phyloP scores from a whole-genome alignment of 495 filamentous ascomycete genomes.

The Penicillium taxi region DNA sequence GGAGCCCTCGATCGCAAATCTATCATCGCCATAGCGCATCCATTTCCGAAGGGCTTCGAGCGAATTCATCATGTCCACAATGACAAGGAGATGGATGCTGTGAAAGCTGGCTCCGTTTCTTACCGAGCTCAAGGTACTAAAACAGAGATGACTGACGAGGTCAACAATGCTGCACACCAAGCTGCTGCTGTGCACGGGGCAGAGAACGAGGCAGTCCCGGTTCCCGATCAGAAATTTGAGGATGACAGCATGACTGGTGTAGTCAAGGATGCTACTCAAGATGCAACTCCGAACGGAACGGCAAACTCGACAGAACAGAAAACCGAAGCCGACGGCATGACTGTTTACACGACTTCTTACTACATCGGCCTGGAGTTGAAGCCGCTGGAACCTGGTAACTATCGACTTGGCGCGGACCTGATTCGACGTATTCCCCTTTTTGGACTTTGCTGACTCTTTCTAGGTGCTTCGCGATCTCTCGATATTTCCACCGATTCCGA shows the following conservation, averaged over 20 bases:
- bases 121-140: constrained; percentile 56
- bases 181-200: constrained; percentile 42
- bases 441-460: constrained; percentile 2
- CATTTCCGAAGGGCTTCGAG: constrained; percentile 89
- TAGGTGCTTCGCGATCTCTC: constrained; percentile 46
- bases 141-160: constrained; percentile 51
- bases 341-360: constrained; percentile 76
- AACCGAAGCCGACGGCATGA: constrained; percentile 22
- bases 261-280: too few species aligned
- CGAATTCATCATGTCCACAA: constrained; percentile 64
- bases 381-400: constrained; percentile 26
- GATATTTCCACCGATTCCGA: constrained; percentile 65
- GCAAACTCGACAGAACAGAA: not conserved
- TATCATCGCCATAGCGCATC: constrained; percentile 74
- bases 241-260: constrained; percentile 40
- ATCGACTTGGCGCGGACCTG: constrained; percentile 4
- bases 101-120: constrained; percentile 62
- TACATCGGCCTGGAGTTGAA: constrained; percentile 74
- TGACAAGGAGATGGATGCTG: constrained; percentile 60
- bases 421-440: too few species aligned
- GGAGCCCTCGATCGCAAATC: constrained; percentile 64
- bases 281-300: too few species aligned
- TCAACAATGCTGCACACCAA: constrained; percentile 46
- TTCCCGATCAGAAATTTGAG: constrained; percentile 31
- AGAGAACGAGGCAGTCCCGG: constrained; percentile 36